Base-by-base conservation (phyloP, 495 filamentous ascomycete species). In the Sphaerosporella brunnea region DNA sequence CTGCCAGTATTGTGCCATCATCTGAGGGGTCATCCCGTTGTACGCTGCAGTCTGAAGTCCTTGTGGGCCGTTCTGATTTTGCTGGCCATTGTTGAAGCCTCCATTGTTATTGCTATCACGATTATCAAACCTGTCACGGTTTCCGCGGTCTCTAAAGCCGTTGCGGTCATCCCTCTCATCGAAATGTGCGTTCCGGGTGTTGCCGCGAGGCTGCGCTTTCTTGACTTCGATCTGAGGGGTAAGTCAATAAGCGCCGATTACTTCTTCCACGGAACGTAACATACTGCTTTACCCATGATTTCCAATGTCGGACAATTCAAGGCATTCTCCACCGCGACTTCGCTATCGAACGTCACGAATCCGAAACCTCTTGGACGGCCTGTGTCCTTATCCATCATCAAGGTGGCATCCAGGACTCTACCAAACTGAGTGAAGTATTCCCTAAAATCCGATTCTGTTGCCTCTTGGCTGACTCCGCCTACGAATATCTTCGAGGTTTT, bases 321-420 rank as follows among this genome's bases (percentile, higher is more conserved):
- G 36, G 86, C 88, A 34, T 82, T 81, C 50, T 97, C 90, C 23
- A 97, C 90, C 37, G 92, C 92, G 16, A 81, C 80, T 56, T 96
- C 90, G 55, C 80, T 87, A 63, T 97, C 90, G 52, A 97, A 97
- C 0, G 90, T 97, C 32, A 97, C 90, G 58, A 97, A 97, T n/a
- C 90, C 90, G 57, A 97, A 97, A 8, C 90, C 90, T 51, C 90
- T 78, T 2, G 90, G 90, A 19, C 90, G 78, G 25, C 87, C 87
- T 5, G 90, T 96, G 59, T 97, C 90, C 65, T 97, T 97, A 64
- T 97, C 90, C 73, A 97, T 97, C 90, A 97, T 97, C 16, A 97
- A 73, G 1, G 90, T 97, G 9, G 90, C 90, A 63, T 97, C 90
- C 36, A 97, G 77, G 23, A 97, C 90, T 47, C 90, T 77, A 34